phyloP scores from a whole-genome alignment of 495 filamentous ascomycete species.

The Penicillium coprophilum region DNA sequence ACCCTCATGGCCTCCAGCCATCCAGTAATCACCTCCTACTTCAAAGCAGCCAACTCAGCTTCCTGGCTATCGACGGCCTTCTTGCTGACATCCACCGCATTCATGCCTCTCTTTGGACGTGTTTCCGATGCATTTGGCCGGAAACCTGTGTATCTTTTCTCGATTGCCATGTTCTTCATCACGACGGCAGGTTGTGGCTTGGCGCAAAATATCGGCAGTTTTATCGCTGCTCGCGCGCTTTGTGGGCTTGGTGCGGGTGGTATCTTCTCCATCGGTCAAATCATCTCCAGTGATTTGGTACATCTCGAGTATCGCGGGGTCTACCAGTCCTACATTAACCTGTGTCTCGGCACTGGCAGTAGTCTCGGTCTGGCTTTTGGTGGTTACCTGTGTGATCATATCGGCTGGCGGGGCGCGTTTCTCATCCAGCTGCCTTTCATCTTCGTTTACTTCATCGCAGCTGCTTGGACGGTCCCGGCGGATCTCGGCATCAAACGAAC shows the following conservation, averaged over 20 bases:
- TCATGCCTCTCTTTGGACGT: slow-evolving; percentile 71
- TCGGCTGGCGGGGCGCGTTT: slow-evolving; percentile 75
- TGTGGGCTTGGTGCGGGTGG: slow-evolving; percentile 76
- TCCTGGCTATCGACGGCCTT: slow-evolving; percentile 83
- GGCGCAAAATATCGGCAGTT: slow-evolving; percentile 67
- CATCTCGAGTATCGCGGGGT: slow-evolving; percentile 70
- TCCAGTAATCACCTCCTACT: slow-evolving; percentile 78
- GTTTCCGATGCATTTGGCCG: slow-evolving; percentile 72
- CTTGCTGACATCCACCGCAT: slow-evolving; percentile 70
- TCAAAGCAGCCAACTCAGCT: slow-evolving; percentile 69
- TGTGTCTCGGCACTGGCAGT: slow-evolving; percentile 62
- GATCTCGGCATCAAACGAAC: slow-evolving; percentile 55
- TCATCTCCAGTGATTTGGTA: slow-evolving; percentile 73
- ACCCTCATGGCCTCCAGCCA: slow-evolving; percentile 82
- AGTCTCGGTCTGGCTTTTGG: slow-evolving; percentile 70
- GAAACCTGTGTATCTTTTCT: slow-evolving; percentile 66
- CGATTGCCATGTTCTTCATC: slow-evolving; percentile 60
- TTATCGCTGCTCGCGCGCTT: slow-evolving; percentile 69
- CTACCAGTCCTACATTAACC: slow-evolving; percentile 77
- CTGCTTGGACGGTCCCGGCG: slow-evolving; percentile 56
- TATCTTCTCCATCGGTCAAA: slow-evolving; percentile 68
- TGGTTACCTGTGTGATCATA: slow-evolving; percentile 67
- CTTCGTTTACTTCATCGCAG: slow-evolving; percentile 57
- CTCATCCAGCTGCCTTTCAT: slow-evolving; percentile 67
- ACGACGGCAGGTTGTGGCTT: slow-evolving; percentile 73